Conservation (phyloP, 2,329 filamentous ascomycete species). For the Trichoderma koningiopsis region DNA sequence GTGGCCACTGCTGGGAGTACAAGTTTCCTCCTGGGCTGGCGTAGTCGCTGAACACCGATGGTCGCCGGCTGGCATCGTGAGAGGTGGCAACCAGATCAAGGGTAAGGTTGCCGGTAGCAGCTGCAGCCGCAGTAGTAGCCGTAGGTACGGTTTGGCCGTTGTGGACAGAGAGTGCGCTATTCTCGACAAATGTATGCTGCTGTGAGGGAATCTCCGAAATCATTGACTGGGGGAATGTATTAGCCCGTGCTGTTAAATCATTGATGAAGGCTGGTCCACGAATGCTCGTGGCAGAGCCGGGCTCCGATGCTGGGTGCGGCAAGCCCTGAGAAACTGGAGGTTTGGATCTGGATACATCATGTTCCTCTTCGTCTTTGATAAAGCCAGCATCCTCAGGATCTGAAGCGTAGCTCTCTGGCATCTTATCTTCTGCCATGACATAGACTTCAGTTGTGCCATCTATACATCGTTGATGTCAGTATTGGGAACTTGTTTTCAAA, state of each 20-base stretch:
- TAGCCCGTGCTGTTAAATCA: constrained; percentile 49
- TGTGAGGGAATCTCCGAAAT: constrained; percentile 48
- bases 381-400: constrained; percentile 50
- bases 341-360: constrained; percentile 43
- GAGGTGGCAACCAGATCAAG: constrained; percentile 51
- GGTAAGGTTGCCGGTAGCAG: constrained; percentile 40
- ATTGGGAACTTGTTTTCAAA: constrained; percentile 19
- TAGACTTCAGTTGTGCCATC: constrained; percentile 52
- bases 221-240: constrained; percentile 46
- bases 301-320: constrained; percentile 41
- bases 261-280: constrained; percentile 44
- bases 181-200: constrained; percentile 46
- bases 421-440: constrained; percentile 56
- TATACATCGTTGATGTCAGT: constrained; percentile 31
- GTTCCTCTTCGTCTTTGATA: constrained; percentile 49
- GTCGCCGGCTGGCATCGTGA: constrained; percentile 51
- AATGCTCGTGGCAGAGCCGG: constrained; percentile 39
- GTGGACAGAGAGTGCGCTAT: constrained; percentile 39
- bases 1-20: constrained; percentile 50
- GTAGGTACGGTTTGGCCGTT: constrained; percentile 40
- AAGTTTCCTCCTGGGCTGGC: constrained; percentile 43
- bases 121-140: constrained; percentile 39
- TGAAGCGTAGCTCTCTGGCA: constrained; percentile 50
- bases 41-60: constrained; percentile 53
- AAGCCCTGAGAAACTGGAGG: constrained; percentile 36